Conservation (phyloP, 1,284 basidiomycete species). For the Leccinum insigne region DNA sequence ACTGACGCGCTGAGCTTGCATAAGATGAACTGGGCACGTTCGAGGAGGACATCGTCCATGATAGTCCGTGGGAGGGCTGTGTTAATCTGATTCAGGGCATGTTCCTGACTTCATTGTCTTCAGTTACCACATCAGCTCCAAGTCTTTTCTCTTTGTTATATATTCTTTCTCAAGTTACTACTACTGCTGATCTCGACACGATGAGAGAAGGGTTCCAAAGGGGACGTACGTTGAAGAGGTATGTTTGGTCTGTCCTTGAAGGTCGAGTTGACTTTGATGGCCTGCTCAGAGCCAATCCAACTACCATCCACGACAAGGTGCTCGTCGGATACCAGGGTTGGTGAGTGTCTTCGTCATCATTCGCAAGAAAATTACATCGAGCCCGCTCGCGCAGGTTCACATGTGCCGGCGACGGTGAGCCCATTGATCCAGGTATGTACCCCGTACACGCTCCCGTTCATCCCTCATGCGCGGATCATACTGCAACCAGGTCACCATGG, state of each 20-base stretch:
- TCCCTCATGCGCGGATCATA: neutral
- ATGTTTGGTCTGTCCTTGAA: neutral
- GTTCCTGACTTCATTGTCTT: neutral
- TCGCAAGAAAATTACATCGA: neutral
- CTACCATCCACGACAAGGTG: slow-evolving; percentile 71
- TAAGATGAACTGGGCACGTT: slow-evolving; percentile 29
- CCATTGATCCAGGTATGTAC: slow-evolving; percentile 54
- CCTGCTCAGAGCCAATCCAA: slow-evolving; percentile 42
- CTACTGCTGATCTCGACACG: neutral
- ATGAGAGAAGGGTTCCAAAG: neutral
- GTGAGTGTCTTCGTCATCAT: slow-evolving; percentile 40
- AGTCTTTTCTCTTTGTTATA: neutral
- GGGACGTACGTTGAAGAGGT: slow-evolving; percentile 17
- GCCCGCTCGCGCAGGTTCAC: slow-evolving; percentile 54
- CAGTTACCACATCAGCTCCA: neutral
- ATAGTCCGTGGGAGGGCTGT: too few species aligned
- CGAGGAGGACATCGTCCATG: slow-evolving; percentile 34
- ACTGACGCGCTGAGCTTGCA: slow-evolving; percentile 27
- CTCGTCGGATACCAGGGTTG: slow-evolving; percentile 84
- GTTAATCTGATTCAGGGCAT: too few species aligned
- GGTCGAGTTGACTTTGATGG: neutral
- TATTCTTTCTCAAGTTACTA: neutral
- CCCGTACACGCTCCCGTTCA: neutral
- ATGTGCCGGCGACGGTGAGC: slow-evolving; percentile 65
- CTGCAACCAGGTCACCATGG: slow-evolving; percentile 60